Base-by-base conservation (phyloP, 352 stramenopile genomes). In the Saprolegnia diclina region DNA sequence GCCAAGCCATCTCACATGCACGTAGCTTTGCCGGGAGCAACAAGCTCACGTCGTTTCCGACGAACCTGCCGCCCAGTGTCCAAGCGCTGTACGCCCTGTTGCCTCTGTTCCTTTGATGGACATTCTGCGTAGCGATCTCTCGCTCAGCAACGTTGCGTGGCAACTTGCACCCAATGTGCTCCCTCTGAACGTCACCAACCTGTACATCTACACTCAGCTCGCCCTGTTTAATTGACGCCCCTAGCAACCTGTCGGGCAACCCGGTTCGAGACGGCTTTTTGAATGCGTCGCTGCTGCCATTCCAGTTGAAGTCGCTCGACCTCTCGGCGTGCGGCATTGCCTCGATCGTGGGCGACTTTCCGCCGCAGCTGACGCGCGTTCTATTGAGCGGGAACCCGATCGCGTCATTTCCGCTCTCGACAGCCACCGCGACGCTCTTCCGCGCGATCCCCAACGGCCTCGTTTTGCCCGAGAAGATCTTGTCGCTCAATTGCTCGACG, bases 231-330 rank as follows among this genome's bases (percentile, higher is more conserved):
- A 59, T 1, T 24, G 66, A 3, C 37, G 6, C 3, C 9, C 9
- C 4, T 69, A 69, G 63, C 35, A 69, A 69, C 54, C 35, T 69
- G 5, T 69, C 63, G 16, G 45, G 45, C 2, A 69, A 52, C 21
- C 63, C 45, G 9, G 19, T 69, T 22, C n/a, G 24, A 50, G 52
- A 62, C 42, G 63, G 19, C 16, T 14, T 29, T 5, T n/a, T 69
- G 4, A 69, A 69, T 24, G 45, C 32, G 16, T 69, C 63, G 0
- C 53, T 57, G 21, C 24, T 69, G 11, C 63, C 63, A 7, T 40
- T 38, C 9, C n/a, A 22, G 11, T 24, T 69, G 1, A 18, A 61
- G 29, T 21, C 53, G 14, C 63, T 69, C 29, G 53, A 61, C 53
- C 29, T 67, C 26, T 24, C 40, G 9, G 5, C 16, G 13, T 69